phyloP scores from a whole-genome alignment of 257 asterid genomes.

The Coffea canephora region DNA sequence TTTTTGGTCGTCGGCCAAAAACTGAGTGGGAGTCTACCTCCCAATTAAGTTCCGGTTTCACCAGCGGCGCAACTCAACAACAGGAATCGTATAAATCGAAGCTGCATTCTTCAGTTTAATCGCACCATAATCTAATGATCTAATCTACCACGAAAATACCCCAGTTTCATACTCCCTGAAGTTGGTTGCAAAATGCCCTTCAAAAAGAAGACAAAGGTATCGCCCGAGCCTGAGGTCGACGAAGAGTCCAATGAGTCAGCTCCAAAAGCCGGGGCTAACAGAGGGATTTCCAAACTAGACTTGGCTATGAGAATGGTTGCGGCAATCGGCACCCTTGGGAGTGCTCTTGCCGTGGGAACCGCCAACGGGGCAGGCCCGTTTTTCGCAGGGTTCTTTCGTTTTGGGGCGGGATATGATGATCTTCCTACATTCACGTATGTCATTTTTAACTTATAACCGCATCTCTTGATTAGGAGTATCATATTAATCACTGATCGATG shows the following conservation, averaged over 20 bases:
- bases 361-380: slow-evolving; percentile 27
- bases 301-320: slow-evolving; percentile 34
- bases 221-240: not conserved
- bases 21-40: slow-evolving; percentile 13
- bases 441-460: not conserved
- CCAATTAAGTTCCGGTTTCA: not conserved
- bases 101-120: not conserved
- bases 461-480: too few species aligned
- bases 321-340: slow-evolving; percentile 27
- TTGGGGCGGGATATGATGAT: slow-evolving; percentile 26
- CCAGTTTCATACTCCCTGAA: not conserved
- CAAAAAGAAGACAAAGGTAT: slow-evolving; percentile 5
- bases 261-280: slow-evolving; percentile 3
- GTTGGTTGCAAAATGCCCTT: not conserved
- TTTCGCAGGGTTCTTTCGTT: slow-evolving; percentile 23
- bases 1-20: not conserved
- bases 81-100: not conserved
- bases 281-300: slow-evolving; percentile 32
- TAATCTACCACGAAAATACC: not conserved
- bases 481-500: too few species aligned
- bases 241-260: not conserved
- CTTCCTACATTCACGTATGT: slow-evolving; percentile 69
- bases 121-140: not conserved
- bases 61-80: too few species aligned
- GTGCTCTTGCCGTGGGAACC: slow-evolving; percentile 40